Conservation (phyloP, 2,329 filamentous ascomycete species). For the Fusarium verticillioides region DNA sequence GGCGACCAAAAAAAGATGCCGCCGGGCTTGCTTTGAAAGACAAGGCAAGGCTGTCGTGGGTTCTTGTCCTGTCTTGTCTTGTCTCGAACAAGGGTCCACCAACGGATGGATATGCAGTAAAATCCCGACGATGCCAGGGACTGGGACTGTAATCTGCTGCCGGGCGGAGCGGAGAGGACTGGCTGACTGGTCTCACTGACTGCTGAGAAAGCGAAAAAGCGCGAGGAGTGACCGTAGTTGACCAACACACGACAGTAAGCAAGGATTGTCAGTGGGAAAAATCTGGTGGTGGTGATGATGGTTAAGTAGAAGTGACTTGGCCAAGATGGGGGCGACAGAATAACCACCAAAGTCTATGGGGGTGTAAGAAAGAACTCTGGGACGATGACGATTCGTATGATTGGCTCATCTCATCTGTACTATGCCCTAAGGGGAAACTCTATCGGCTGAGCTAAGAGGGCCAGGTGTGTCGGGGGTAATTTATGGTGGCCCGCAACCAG, state of each 20-base stretch:
- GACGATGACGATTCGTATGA: conserved; percentile 11
- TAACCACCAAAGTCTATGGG: conserved; percentile 17
- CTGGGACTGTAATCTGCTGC: conserved; percentile 2
- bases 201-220: not conserved
- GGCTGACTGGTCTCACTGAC: not conserved
- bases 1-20: conserved; percentile 33
- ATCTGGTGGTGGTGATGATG: conserved; percentile 18
- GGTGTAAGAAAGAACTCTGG: not conserved
- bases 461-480: conserved; percentile 18
- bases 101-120: conserved; percentile 28
- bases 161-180: conserved; percentile 24
- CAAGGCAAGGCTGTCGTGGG: conserved; percentile 19
- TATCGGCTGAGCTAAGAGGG: not conserved
- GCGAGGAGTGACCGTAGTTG: conserved; percentile 11
- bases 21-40: conserved; percentile 26
- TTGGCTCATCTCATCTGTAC: not conserved
- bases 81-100: conserved; percentile 31
- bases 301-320: conserved; percentile 17
- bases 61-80: conserved; percentile 1
- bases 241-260: conserved; percentile 11
- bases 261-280: conserved; percentile 12
- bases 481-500: conserved; percentile 9
- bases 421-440: not conserved
- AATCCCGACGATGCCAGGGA: conserved; percentile 29
- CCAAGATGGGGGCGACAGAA: conserved; percentile 25